phyloP scores from a whole-genome alignment of 78 protist species.

The Pelomyxa schiedti region DNA sequence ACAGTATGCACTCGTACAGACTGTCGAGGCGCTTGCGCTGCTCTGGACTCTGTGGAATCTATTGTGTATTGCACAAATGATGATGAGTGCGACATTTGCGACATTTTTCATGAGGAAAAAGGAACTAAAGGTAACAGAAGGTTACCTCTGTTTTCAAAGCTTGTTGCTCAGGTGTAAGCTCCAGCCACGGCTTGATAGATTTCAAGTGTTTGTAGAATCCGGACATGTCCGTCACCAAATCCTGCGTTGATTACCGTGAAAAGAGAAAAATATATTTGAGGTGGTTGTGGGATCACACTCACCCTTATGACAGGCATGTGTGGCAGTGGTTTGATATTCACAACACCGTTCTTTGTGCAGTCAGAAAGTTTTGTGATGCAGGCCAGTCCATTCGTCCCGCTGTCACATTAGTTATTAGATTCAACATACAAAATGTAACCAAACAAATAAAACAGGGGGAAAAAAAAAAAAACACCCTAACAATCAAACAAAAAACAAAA shows the following conservation, averaged over 20 bases:
- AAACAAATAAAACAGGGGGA: too few species aligned
- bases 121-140: too few species aligned
- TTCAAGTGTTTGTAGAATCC: conserved; percentile 71
- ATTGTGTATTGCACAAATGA: not conserved
- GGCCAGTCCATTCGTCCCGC: conserved; percentile 76
- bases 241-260: not conserved
- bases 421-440: not conserved
- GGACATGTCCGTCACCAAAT: conserved; percentile 61
- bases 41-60: conserved; percentile 6
- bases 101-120: too few species aligned
- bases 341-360: conserved; percentile 9
- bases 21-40: conserved; percentile 79
- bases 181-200: conserved; percentile 72
- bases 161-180: conserved; percentile 18
- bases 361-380: conserved; percentile 53
- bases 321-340: conserved; percentile 77
- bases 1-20: conserved; percentile 85
- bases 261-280: not conserved
- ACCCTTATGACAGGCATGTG: conserved; percentile 83
- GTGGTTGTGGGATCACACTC: conserved; percentile 7
- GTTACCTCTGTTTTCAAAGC: too few species aligned
- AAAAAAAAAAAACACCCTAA: not conserved
- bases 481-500: too few species aligned
- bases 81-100: not conserved
- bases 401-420: not conserved